Percentiles rank a stretch among this genome's conserved stretches.
Conservation (phyloP, 176 grass and related monocot genomes). For the Oryza nivara region DNA sequence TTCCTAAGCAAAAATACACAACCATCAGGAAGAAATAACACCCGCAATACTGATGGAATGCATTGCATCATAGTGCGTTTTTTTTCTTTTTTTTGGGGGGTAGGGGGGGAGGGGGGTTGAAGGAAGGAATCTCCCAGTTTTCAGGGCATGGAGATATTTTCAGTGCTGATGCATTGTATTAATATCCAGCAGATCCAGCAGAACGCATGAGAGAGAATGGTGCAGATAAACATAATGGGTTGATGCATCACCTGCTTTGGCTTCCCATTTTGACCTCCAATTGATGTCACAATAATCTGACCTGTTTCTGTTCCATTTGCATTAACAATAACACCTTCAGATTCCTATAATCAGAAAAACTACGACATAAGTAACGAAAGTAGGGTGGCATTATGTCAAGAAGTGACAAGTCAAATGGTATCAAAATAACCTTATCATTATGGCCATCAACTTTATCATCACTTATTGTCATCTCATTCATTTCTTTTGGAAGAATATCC, state of each 20-base stretch:
- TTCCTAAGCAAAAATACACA: slow-evolving; percentile 13
- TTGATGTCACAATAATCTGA: slow-evolving; percentile 87
- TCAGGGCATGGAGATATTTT: not conserved
- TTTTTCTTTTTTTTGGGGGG: too few species aligned
- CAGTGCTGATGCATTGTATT: not conserved
- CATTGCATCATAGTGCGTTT: not conserved
- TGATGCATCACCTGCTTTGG: slow-evolving; percentile 77
- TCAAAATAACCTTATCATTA: slow-evolving; percentile 74
- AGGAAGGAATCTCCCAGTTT: not conserved
- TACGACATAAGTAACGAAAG: slow-evolving; percentile 23
- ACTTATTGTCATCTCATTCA: slow-evolving; percentile 89
- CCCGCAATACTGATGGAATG: not conserved
- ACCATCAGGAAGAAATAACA: not conserved
- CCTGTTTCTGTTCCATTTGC: slow-evolving; percentile 82
- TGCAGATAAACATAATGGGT: not conserved
- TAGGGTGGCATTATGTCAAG: slow-evolving; percentile 24
- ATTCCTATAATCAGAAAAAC: slow-evolving; percentile 56
- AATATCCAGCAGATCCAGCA: not conserved
- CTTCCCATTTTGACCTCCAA: slow-evolving; percentile 87
- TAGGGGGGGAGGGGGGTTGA: not conserved
- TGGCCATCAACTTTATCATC: slow-evolving; percentile 71
- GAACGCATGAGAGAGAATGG: not conserved
- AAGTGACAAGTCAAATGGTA: not conserved
- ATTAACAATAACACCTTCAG: slow-evolving; percentile 59
- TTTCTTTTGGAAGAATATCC: slow-evolving; percentile 85